phyloP scores from a whole-genome alignment of 768 basidiomycete genomes.

The Suillus sp. region DNA sequence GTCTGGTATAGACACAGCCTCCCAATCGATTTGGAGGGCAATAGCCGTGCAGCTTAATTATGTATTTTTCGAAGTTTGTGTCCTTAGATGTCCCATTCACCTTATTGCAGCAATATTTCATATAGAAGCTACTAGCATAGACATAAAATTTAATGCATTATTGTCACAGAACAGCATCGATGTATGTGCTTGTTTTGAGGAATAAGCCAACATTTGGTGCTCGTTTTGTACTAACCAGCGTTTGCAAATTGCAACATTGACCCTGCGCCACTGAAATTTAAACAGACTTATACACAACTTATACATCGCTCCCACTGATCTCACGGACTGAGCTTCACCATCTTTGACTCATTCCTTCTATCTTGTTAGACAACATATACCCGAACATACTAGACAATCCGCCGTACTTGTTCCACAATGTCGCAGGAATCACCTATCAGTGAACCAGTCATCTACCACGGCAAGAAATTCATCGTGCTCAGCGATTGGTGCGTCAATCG shows the following conservation, averaged over 20 bases:
- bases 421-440: conserved; percentile 69
- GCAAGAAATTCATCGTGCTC: conserved; percentile 83
- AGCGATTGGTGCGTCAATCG: conserved; percentile 79
- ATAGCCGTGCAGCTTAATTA: conserved; percentile 7
- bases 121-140: neutral
- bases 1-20: neutral
- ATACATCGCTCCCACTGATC: neutral
- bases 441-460: conserved; percentile 80
- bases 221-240: neutral
- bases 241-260: conserved; percentile 1
- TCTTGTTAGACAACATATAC: neutral
- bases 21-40: neutral
- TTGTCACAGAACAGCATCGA: neutral
- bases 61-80: conserved; percentile 10
- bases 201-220: conserved; percentile 24
- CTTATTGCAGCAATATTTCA: conserved; percentile 1
- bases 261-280: neutral
- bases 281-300: too few relatives aligned
- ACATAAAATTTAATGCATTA: neutral
- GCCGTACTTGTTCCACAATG: conserved; percentile 10
- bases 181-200: conserved; percentile 8
- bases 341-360: conserved; percentile 5
- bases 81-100: neutral
- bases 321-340: neutral
- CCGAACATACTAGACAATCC: neutral